These are phyloP conservation scores for Eremochloa ophiuroides DNA, from an alignment of 176 grass and related monocot genomes.

Conservation along the genomic window DNA sequence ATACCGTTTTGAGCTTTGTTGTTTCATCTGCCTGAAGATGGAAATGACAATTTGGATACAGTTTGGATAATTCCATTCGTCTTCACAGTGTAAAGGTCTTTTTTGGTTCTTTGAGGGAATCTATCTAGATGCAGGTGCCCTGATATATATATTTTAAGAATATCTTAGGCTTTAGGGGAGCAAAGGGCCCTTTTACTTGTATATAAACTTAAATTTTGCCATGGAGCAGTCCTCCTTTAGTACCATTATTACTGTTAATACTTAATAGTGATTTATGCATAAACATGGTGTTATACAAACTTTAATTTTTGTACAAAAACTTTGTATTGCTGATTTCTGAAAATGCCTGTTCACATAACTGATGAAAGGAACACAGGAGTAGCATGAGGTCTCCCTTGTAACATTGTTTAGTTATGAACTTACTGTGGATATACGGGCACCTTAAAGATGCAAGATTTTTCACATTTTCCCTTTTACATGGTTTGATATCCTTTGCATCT, in stretches of 20 bases:
- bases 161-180: background rate
- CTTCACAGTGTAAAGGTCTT: background rate
- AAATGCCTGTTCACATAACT: background rate
- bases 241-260: background rate
- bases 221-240: background rate
- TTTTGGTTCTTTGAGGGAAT: background rate
- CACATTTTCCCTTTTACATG: background rate
- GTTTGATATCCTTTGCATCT: background rate
- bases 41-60: background rate
- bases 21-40: background rate
- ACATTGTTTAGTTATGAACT: background rate
- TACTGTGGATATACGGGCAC: background rate
- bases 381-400: background rate
- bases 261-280: background rate
- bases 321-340: background rate
- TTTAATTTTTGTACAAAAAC: background rate
- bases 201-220: background rate
- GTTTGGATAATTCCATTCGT: background rate
- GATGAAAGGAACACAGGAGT: background rate
- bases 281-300: background rate
- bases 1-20: background rate
- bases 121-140: background rate
- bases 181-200: background rate
- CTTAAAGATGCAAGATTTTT: background rate
- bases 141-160: background rate